phyloP scores from a whole-genome alignment of 1,139 yeast species.

The Arxiozyma telluris region DNA sequence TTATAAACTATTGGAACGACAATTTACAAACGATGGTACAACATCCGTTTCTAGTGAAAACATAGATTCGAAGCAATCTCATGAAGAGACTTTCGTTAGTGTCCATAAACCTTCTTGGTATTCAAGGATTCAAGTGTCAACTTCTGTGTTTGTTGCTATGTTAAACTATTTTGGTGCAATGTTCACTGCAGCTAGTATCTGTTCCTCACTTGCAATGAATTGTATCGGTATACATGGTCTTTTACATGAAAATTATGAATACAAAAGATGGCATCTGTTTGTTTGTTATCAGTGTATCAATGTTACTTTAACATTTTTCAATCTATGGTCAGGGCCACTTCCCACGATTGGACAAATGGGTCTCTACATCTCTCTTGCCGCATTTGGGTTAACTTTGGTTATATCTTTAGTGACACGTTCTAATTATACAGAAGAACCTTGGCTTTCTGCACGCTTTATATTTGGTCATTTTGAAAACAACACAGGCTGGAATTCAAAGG shows the following conservation, averaged over 20 bases:
- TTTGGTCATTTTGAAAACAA: conserved; percentile 42
- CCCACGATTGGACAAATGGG: conserved; percentile 37
- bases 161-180: conserved; percentile 39
- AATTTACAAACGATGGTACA: no score
- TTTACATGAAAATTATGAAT: conserved; percentile 37
- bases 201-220: conserved; percentile 41
- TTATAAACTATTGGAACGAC: neutral
- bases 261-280: conserved; percentile 45
- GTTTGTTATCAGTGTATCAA: conserved; percentile 35
- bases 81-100: no score
- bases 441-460: conserved; percentile 41
- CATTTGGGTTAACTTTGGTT: conserved; percentile 42
- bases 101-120: neutral
- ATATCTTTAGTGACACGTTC: conserved; percentile 42
- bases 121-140: neutral
- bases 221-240: conserved; percentile 44
- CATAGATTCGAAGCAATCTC: neutral
- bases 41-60: neutral
- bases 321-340: conserved; percentile 32
- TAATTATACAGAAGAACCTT: conserved; percentile 31
- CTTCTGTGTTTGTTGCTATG: neutral
- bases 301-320: conserved; percentile 29
- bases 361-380: conserved; percentile 40
- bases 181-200: conserved; percentile 49
- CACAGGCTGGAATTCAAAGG: conserved; percentile 49